Conservation (phyloP, 2,329 filamentous ascomycete species). For the Venturia carpophila region DNA sequence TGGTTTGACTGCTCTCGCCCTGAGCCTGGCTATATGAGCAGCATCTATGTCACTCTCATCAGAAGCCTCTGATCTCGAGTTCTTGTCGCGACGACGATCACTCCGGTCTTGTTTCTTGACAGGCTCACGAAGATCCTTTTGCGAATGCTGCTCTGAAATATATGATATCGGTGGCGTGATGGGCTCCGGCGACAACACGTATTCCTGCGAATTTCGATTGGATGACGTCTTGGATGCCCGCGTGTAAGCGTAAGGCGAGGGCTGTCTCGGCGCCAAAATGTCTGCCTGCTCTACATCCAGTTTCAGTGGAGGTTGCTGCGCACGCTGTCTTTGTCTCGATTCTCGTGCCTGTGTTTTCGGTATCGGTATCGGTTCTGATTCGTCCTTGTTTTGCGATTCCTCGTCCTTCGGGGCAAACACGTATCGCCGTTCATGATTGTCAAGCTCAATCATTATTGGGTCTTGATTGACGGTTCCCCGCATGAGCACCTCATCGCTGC, state of each 20-base stretch:
- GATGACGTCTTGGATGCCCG: conserved; percentile 29
- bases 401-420: conserved; percentile 44
- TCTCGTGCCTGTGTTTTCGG: conserved; percentile 18
- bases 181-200: conserved; percentile 42
- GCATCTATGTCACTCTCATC: conserved; percentile 16
- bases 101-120: conserved; percentile 25
- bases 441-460: conserved; percentile 56
- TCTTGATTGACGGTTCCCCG: conserved; percentile 62
- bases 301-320: conserved; percentile 10
- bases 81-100: conserved; percentile 6
- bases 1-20: conserved; percentile 1
- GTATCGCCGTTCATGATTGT: conserved; percentile 58
- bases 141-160: conserved; percentile 25
- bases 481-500: conserved; percentile 49
- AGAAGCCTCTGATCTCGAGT: conserved; percentile 7
- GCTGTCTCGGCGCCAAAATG: conserved; percentile 26
- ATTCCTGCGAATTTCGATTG: conserved; percentile 33
- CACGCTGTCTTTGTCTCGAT: conserved; percentile 25
- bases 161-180: conserved; percentile 33
- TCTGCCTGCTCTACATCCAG: conserved; percentile 25
- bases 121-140: conserved; percentile 28
- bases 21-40: not conserved
- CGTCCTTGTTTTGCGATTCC: conserved; percentile 58
- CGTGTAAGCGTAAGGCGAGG: conserved; percentile 40
- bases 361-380: conserved; percentile 45